Evolutionary conservation across 352 stramenopile species (phyloP).

Genomic region (Phytophthora pisi): DNA sequence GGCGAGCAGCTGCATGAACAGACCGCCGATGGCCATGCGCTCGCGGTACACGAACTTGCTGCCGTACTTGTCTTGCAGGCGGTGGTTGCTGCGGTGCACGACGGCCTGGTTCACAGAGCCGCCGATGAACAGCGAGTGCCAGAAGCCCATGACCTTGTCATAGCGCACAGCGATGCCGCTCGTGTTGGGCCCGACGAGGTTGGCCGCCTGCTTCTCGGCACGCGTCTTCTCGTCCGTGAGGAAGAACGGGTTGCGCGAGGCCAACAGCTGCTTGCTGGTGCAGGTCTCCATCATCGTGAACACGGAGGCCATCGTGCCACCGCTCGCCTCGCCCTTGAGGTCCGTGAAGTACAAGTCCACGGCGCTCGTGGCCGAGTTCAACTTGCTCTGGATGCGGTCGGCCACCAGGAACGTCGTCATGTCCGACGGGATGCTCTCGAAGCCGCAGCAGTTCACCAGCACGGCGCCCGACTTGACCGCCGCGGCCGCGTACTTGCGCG

Average conservation of each 20-base stretch:
- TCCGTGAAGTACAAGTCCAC: constrained; percentile 59
- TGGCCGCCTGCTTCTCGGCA: constrained; percentile 34
- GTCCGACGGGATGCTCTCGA: constrained; percentile 91
- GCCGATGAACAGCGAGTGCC: constrained; percentile 83
- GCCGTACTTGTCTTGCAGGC: constrained; percentile 65
- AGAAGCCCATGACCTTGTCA: constrained; percentile 69
- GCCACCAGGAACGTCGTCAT: constrained; percentile 76
- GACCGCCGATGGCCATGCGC: constrained; percentile 52
- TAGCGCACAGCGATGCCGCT: constrained; percentile 53
- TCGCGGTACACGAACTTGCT: constrained; percentile 71
- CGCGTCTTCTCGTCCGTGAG: constrained; percentile 58
- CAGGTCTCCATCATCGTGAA: constrained; percentile 67
- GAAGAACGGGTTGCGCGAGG: constrained; percentile 57
- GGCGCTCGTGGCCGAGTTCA: constrained; percentile 40
- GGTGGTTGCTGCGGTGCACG: constrained; percentile 77
- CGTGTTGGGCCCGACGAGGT: constrained; percentile 47
- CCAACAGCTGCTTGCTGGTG: constrained; percentile 44
- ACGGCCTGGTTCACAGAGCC: constrained; percentile 77
- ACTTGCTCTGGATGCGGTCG: constrained; percentile 65
- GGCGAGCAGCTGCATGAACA: constrained; percentile 48
- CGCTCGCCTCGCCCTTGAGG: constrained; percentile 59
- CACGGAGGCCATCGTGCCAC: constrained; percentile 62
- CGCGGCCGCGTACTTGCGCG: constrained; percentile 54
- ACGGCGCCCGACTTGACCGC: constrained; percentile 73
- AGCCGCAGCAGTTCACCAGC: constrained; percentile 89